Evolutionary conservation across 2,329 filamentous ascomycete genomes (phyloP), one percentile per base, ranked within the genome.

Genomic region (Fusarium vanettenii): DNA sequence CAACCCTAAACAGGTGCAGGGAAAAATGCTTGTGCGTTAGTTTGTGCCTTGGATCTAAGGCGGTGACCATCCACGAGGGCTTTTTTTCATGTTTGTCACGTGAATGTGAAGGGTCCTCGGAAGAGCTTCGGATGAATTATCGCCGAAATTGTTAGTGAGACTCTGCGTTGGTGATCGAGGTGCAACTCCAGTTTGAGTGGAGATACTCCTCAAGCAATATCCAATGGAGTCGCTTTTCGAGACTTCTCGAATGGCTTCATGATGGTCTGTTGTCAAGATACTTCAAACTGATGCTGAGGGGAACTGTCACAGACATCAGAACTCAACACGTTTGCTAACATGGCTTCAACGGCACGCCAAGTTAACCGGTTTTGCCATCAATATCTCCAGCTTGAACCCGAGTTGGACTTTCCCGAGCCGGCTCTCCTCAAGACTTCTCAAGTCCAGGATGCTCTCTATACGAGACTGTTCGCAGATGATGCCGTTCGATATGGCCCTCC

Each of bases 341-440:
- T 78, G 72, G 43, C 74, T 13, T 73, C 69, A 11, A 74, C 64
- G 63, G 62, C 57, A 57, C 68, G 60, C 31, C 73, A 80, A 22
- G 80, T 86, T 56, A 77, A 82, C 69, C 88, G 90, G 20, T 91
- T 95, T 80, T 92, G 90, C 75, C 88, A 89, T 71, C 95, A 98
- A 80, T 97, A 94, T 80, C 88, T 96, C 37, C 95, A 98, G 81
- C 86, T 95, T 3, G 91, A 95, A 56, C 84, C 86, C 1, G 81
- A 86, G 9, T 85, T 96, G 39, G 87, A 89, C 57, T 93, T 92
- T 81, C 95, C 95, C 1, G 83, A 88, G 27, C 83, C 85, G 25
- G 78, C 86, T 27, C 80, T 89, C 16, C 85, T 98, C 31, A 89
- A 90, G 71, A 85, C 88, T 31, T 84, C 89, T 13, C 82, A 85